A percentile compares a stretch with the other conserved stretches of the same genome.
Conservation (phyloP, 2,329 filamentous ascomycete species). For the Xylaria sp. region DNA sequence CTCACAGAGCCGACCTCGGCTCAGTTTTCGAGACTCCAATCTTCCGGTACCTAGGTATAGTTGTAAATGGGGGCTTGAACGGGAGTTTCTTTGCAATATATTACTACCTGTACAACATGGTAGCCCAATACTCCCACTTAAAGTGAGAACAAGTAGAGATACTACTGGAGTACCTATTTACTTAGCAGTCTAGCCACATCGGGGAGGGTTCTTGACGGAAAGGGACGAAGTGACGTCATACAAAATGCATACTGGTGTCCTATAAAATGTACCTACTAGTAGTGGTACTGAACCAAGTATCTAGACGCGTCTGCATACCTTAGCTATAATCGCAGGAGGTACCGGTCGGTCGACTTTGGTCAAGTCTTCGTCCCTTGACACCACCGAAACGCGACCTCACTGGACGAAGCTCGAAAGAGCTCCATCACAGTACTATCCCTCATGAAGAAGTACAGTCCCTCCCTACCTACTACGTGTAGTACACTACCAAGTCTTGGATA, state of each 20-base stretch:
- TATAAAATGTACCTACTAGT: too few relatives aligned
- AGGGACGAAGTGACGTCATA: slow-evolving; percentile 17
- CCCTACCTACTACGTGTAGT: too few relatives aligned
- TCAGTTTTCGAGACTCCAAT: not conserved
- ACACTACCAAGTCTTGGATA: not conserved
- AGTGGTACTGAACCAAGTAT: not conserved
- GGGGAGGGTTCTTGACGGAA: slow-evolving; percentile 15
- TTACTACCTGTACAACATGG: not conserved
- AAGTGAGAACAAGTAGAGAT: not conserved
- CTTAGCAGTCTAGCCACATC: not conserved
- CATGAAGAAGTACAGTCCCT: not conserved
- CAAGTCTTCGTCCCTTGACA: not conserved
- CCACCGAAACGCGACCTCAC: slow-evolving; percentile 3
- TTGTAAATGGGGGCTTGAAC: not conserved
- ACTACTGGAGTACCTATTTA: too few relatives aligned
- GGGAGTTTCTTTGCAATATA: not conserved
- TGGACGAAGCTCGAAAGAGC: slow-evolving; percentile 19
- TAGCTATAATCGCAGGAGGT: slow-evolving; percentile 6
- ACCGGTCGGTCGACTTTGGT: slow-evolving; percentile 2
- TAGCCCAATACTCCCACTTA: not conserved
- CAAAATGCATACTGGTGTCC: not conserved
- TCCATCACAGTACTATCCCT: not conserved
- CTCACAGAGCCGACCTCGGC: slow-evolving; percentile 9
- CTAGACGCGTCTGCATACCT: not conserved
- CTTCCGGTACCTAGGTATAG: not conserved